Base-by-base conservation (phyloP, 2,329 filamentous ascomycete species). In the Ophiocordyceps camponoti-leonardi region DNA sequence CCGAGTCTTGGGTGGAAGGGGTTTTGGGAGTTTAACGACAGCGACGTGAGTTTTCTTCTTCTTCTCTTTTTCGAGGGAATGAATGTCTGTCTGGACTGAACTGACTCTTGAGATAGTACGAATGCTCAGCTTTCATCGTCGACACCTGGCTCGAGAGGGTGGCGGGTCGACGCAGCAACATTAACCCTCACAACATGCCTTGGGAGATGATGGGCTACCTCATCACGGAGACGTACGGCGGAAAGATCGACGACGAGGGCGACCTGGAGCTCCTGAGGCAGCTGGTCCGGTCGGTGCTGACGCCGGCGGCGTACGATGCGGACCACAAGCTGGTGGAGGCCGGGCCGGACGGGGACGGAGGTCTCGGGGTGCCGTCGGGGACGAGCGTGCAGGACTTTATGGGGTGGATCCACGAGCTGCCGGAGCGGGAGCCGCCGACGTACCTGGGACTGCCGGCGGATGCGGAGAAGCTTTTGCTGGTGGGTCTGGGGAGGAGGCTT, bases 11-110 rank as follows among this genome's bases (percentile, higher is more conserved):
- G 92, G 49, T 98, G 92, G 92, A 95, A 94, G 69, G 86, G 87
- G 45, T 94, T 95, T 73, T 98, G 93, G 92, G 93, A 98, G 65
- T 98, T 98, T 64, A 98, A 98, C 60, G 93, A 98, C 64, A 94
- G 88, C 54, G 92, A 98, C 65, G 86, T 93, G 77, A 83, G 85
- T 39, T 19, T 39, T 19, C 16, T 39, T 39, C 19, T 33, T 80
- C n/a, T n/a, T n/a, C n/a, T n/a, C n/a, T n/a, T n/a, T n/a, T n/a
- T n/a, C n/a, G n/a, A n/a, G n/a, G n/a, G n/a, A n/a, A n/a, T n/a
- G n/a, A n/a, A n/a, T n/a, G n/a, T n/a, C n/a, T n/a, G n/a, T n/a
- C n/a, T n/a, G n/a, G n/a, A n/a, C 23, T 26, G 23, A 26, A 4
- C 23, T 4, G 23, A 22, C 14, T 35, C 45, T n/a, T n/a, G n/a